A percentile compares a stretch with the other conserved stretches of the same genome.
These are phyloP conservation scores for Plantago coronopus DNA, from an alignment of 305 asterid genomes.

Conservation along the genomic window DNA sequence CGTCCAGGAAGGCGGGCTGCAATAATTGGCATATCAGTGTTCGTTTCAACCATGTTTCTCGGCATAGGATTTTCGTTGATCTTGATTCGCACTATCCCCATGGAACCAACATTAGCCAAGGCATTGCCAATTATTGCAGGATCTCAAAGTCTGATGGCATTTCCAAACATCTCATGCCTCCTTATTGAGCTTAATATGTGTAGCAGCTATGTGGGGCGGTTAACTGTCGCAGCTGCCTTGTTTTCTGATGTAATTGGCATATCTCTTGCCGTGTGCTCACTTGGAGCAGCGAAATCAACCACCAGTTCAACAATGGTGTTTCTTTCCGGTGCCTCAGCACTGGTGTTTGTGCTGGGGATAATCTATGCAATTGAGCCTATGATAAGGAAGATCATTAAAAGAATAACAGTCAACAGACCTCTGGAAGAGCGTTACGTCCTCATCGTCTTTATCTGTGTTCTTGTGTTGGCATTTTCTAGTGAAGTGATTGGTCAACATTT, in stretches of 20 bases:
- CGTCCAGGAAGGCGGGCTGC: slow-evolving; percentile 42
- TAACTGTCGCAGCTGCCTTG: slow-evolving; percentile 53
- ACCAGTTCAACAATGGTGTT: not conserved
- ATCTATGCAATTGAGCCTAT: slow-evolving; percentile 26
- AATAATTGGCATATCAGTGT: slow-evolving; percentile 27
- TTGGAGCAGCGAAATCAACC: slow-evolving; percentile 25
- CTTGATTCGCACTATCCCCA: slow-evolving; percentile 20
- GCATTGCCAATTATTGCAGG: slow-evolving; percentile 52
- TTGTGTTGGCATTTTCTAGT: slow-evolving; percentile 29
- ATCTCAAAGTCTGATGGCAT: slow-evolving; percentile 49
- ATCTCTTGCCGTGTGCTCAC: slow-evolving; percentile 17
- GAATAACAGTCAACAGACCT: slow-evolving; percentile 38
- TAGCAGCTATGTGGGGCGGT: slow-evolving; percentile 54
- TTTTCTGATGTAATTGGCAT: slow-evolving; percentile 47
- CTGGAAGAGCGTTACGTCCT: slow-evolving; percentile 34
- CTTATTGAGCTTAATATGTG: slow-evolving; percentile 61
- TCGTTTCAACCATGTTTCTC: slow-evolving; percentile 25
- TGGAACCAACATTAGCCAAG: slow-evolving; percentile 36
- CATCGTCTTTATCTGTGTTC: slow-evolving; percentile 27
- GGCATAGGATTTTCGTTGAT: slow-evolving; percentile 25
- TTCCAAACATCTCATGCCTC: slow-evolving; percentile 55
- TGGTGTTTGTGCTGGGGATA: slow-evolving; percentile 14
- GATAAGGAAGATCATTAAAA: slow-evolving; percentile 20
- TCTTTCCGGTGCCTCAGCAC: slow-evolving; percentile 16
- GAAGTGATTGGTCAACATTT: slow-evolving; percentile 77